Percentiles rank a stretch among this genome's conserved stretches.
Conservation (phyloP, 2,329 filamentous ascomycete species). For the Diaporthe sp. region DNA sequence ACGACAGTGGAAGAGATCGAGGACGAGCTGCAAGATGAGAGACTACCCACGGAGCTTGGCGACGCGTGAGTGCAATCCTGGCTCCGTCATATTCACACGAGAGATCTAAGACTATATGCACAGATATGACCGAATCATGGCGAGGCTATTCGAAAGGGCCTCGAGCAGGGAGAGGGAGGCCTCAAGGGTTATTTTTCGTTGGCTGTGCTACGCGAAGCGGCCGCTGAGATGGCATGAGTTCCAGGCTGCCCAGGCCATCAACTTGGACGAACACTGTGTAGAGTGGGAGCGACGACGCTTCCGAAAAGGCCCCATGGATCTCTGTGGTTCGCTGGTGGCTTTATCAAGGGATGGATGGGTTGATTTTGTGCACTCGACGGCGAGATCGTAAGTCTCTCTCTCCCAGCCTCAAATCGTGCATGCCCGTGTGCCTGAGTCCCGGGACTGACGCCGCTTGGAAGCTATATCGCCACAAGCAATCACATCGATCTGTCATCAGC, state of each 20-base stretch:
- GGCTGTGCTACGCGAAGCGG: constrained; percentile 51
- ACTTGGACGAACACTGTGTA: constrained; percentile 41
- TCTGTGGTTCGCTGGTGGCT: constrained; percentile 49
- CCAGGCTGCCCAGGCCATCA: constrained; percentile 49
- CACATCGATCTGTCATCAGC: constrained; percentile 26
- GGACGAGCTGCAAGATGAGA: constrained; percentile 10
- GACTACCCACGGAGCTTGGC: constrained; percentile 3
- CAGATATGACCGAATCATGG: constrained; percentile 8
- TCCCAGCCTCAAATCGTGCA: background rate
- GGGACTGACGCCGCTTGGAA: background rate
- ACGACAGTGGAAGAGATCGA: constrained; percentile 20
- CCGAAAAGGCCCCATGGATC: constrained; percentile 43
- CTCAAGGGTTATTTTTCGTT: constrained; percentile 45
- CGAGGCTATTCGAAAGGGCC: constrained; percentile 29
- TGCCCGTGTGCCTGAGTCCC: too few species aligned
- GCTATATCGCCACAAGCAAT: constrained; percentile 22
- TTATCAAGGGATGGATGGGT: constrained; percentile 42
- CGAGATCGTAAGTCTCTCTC: constrained; percentile 41
- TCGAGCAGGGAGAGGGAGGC: constrained; percentile 44
- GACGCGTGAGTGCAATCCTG: background rate
- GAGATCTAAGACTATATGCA: background rate
- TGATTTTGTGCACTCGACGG: constrained; percentile 50
- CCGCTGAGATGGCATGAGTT: constrained; percentile 53
- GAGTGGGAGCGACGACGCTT: constrained; percentile 43
- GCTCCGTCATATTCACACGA: too few species aligned